A percentile compares a stretch with the other conserved stretches of the same genome.
phyloP scores from a whole-genome alignment of 176 grass and related monocot genomes.

The Eremochloa ophiuroides region DNA sequence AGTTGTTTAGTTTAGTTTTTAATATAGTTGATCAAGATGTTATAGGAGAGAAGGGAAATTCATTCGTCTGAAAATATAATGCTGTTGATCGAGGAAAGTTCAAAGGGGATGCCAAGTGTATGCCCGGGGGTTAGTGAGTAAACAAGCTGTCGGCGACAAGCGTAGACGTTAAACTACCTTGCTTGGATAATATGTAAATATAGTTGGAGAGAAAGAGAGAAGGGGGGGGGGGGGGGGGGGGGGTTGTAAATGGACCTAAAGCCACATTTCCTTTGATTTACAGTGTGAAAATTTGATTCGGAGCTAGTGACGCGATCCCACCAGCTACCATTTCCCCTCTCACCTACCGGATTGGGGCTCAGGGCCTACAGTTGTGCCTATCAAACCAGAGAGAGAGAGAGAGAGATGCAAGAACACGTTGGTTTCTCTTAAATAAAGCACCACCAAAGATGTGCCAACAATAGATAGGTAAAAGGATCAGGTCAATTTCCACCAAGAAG shows the following conservation, averaged over 20 bases:
- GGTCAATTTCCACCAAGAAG: slow-evolving; percentile 9
- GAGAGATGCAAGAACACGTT: background rate
- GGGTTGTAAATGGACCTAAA: slow-evolving; percentile 41
- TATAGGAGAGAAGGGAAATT: background rate
- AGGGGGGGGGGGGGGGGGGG: background rate
- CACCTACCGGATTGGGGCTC: slow-evolving; percentile 33
- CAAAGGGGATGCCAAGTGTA: background rate
- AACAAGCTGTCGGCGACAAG: slow-evolving; percentile 1
- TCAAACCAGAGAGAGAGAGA: background rate
- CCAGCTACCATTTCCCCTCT: slow-evolving; percentile 28
- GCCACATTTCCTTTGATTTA: slow-evolving; percentile 19
- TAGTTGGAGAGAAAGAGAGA: background rate
- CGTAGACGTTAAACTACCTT: slow-evolving; percentile 22
- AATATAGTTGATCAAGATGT: background rate
- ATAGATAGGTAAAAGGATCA: background rate
- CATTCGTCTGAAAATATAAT: background rate
- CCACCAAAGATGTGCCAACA: slow-evolving; percentile 21
- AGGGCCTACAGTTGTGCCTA: background rate
- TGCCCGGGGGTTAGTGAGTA: background rate
- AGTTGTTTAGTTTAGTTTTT: background rate
- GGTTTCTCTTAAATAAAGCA: background rate
- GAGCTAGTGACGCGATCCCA: slow-evolving; percentile 18
- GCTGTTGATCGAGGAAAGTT: background rate
- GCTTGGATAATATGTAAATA: background rate
- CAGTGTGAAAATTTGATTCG: slow-evolving; percentile 24